Evolutionary conservation across 257 asterid species (phyloP).

Genomic region (Plantago ovata): DNA sequence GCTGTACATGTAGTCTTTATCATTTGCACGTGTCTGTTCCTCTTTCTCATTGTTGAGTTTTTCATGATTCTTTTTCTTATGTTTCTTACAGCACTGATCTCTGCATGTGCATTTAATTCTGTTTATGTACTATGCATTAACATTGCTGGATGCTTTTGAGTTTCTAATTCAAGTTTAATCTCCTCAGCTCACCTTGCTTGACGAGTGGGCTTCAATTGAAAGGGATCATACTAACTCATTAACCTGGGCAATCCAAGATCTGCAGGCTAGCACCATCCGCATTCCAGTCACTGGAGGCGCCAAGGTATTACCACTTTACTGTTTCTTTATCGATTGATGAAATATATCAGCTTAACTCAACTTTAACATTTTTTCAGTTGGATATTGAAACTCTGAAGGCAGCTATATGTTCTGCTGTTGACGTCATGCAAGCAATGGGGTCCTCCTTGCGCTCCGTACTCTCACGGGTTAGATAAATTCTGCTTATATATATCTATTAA

Average conservation of each 20-base stretch:
- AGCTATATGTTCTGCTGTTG: slow-evolving; percentile 73
- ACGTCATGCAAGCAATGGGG: slow-evolving; percentile 73
- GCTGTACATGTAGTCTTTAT: too few relatives aligned
- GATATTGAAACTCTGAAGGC: slow-evolving; percentile 55
- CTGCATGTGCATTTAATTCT: neutral
- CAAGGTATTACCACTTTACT: slow-evolving; percentile 44
- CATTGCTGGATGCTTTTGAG: slow-evolving; percentile 4
- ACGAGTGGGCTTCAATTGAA: slow-evolving; percentile 71
- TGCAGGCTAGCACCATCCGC: slow-evolving; percentile 64
- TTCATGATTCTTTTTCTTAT: neutral
- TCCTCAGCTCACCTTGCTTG: slow-evolving; percentile 62
- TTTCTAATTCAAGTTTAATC: slow-evolving; percentile 14
- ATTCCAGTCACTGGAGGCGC: slow-evolving; percentile 80
- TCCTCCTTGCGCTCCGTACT: slow-evolving; percentile 54
- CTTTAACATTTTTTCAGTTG: slow-evolving; percentile 38
- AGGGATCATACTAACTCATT: slow-evolving; percentile 56
- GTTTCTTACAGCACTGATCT: slow-evolving; percentile 3
- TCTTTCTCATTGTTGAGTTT: slow-evolving; percentile 1
- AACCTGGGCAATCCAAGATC: slow-evolving; percentile 52
- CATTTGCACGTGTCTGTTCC: neutral
- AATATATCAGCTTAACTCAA: slow-evolving; percentile 9
- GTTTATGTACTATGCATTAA: slow-evolving; percentile 5
- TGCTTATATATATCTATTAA: slow-evolving; percentile 5
- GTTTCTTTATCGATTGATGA: slow-evolving; percentile 1
- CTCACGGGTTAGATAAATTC: slow-evolving; percentile 41